A percentile compares a stretch with the other conserved stretches of the same genome.
These are phyloP conservation scores for Hypoxylon sp. DNA, from an alignment of 2,329 filamentous ascomycete species.

Conservation along the genomic window DNA sequence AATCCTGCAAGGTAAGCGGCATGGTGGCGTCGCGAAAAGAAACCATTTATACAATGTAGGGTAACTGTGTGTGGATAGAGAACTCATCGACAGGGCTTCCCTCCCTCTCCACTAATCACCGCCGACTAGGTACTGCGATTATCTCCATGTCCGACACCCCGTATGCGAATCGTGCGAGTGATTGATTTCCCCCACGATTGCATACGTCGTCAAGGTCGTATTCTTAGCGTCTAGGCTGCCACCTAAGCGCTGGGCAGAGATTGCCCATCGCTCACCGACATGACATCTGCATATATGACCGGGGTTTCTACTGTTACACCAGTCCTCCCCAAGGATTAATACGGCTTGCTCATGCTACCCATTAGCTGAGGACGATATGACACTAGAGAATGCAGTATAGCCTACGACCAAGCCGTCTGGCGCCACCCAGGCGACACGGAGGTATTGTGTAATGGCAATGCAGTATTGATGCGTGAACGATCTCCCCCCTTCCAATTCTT, in stretches of 20 bases:
- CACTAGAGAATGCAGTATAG: not conserved
- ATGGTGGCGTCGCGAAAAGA: not conserved
- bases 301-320: not conserved
- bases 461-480: too few species aligned
- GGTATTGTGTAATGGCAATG: not conserved
- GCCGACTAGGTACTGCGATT: too few species aligned
- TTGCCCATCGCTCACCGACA: slow-evolving; percentile 11
- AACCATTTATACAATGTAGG: not conserved
- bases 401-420: too few species aligned
- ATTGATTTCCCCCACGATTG: too few species aligned
- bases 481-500: too few species aligned
- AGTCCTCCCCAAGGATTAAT: not conserved
- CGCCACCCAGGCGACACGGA: too few species aligned
- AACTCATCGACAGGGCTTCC: too few species aligned
- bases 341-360: not conserved
- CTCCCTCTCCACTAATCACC: too few species aligned
- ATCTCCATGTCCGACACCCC: too few species aligned
- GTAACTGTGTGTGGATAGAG: too few species aligned
- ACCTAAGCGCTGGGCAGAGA: slow-evolving; percentile 11
- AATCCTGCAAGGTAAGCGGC: not conserved
- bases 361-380: not conserved
- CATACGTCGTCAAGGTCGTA: too few species aligned
- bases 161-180: too few species aligned
- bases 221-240: not conserved
- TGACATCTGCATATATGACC: slow-evolving; percentile 8